A percentile compares a stretch with the other conserved stretches of the same genome.
Conservation (phyloP, 805 yeast species). For the Wickerhamiella hasegawae region DNA sequence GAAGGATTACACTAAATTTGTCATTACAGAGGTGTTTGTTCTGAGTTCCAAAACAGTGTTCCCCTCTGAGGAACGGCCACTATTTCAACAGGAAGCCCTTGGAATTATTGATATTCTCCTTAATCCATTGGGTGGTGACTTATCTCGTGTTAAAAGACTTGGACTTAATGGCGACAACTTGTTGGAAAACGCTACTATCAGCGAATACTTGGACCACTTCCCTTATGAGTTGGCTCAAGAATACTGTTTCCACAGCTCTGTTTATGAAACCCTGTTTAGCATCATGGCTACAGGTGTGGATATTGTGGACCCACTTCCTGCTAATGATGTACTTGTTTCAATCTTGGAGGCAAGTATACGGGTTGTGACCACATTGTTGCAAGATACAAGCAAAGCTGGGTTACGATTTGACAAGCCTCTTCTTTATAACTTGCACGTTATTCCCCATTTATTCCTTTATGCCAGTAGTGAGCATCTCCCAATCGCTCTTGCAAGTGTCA, state of each 20-base stretch:
- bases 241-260: slow-evolving; percentile 42
- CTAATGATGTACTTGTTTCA: too few relatives aligned
- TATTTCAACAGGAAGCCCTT: slow-evolving; percentile 40
- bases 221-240: slow-evolving; percentile 55
- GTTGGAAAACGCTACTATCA: slow-evolving; percentile 29
- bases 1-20: slow-evolving; percentile 43
- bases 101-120: slow-evolving; percentile 33
- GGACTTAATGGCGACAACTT: slow-evolving; percentile 34
- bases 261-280: slow-evolving; percentile 38
- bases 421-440: slow-evolving; percentile 48
- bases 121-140: slow-evolving; percentile 24
- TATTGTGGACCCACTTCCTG: slow-evolving; percentile 26
- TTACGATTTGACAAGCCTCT: slow-evolving; percentile 50
- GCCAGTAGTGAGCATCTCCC: slow-evolving; percentile 39
- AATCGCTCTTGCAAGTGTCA: slow-evolving; percentile 38
- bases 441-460: slow-evolving; percentile 62
- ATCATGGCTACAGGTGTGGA: slow-evolving; percentile 49
- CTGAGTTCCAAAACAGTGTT: slow-evolving; percentile 27
- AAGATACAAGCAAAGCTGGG: slow-evolving; percentile 5
- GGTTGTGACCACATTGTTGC: slow-evolving; percentile 26
- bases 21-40: slow-evolving; percentile 50
- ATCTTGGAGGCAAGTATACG: too few relatives aligned
- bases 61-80: slow-evolving; percentile 23
- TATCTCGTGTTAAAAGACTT: slow-evolving; percentile 2
- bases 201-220: slow-evolving; percentile 40